Evolutionary conservation across 768 basidiomycete genomes (phyloP).

Genomic region (Hypholoma sublateritium): DNA sequence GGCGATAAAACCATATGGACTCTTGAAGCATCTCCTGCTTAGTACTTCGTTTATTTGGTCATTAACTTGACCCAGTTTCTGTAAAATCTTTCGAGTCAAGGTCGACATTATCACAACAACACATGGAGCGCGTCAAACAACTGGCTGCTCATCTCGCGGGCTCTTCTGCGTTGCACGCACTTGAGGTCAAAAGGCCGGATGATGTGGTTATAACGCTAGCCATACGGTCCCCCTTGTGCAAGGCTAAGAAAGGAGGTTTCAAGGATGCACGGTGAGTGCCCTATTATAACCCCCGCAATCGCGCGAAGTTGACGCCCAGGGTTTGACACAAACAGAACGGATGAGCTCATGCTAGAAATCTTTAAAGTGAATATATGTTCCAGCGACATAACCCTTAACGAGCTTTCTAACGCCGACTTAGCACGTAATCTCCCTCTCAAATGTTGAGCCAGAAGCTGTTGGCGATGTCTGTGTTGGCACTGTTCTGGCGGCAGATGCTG

Average conservation of each 20-base stretch:
- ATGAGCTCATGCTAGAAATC: conserved; percentile 81
- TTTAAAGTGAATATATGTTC: conserved; percentile 52
- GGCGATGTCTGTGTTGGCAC: conserved; percentile 83
- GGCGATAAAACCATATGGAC: too few relatives aligned
- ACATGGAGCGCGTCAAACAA: conserved; percentile 69
- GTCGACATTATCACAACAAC: not conserved
- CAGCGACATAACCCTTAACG: not conserved
- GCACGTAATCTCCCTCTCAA: conserved; percentile 59
- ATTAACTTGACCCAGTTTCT: too few relatives aligned
- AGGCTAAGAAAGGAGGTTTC: conserved; percentile 73
- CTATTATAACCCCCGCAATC: not conserved
- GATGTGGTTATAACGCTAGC: conserved; percentile 86
- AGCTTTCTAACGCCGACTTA: conserved; percentile 20
- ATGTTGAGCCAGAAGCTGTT: conserved; percentile 62
- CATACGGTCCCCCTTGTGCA: conserved; percentile 73
- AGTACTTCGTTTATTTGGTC: not conserved
- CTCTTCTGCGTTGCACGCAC: conserved; percentile 45
- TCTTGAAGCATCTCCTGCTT: not conserved
- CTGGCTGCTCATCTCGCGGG: conserved; percentile 57
- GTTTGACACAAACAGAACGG: conserved; percentile 47
- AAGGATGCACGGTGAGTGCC: conserved; percentile 61
- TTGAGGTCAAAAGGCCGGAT: conserved; percentile 61
- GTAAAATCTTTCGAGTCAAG: not conserved
- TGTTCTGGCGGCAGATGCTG: conserved; percentile 61
- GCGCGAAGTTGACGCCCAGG: not conserved